Conservation (phyloP, 805 yeast species). For the Cyberlindnera lachancei region DNA sequence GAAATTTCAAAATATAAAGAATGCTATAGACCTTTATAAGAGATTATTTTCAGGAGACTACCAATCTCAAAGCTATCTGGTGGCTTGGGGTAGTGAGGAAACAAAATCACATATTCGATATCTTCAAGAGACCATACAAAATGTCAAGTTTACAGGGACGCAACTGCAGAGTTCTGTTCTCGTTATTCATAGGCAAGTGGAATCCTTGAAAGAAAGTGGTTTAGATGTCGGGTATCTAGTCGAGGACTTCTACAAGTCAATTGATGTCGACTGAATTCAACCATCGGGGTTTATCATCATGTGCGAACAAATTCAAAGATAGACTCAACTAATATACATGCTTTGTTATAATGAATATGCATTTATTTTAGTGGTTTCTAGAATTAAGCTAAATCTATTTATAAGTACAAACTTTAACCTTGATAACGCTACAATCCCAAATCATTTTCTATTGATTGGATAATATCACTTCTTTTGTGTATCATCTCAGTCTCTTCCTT, state of each 20-base stretch:
- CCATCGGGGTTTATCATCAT: no score
- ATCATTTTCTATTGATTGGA: conserved; percentile 9
- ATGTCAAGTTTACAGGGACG: conserved; percentile 45
- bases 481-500: conserved; percentile 11
- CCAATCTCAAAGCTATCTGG: conserved; percentile 47
- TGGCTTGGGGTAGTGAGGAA: conserved; percentile 26
- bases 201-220: conserved; percentile 56
- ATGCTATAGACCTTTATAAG: conserved; percentile 49
- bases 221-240: conserved; percentile 48
- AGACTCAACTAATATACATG: no score
- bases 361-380: conserved; percentile 1
- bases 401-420: no score
- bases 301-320: no score
- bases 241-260: conserved; percentile 19
- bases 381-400: no score
- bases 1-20: conserved; percentile 50
- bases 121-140: conserved; percentile 60
- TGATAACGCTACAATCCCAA: conserved; percentile 6
- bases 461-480: conserved; percentile 9
- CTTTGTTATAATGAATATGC: no score
- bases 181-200: conserved; percentile 49
- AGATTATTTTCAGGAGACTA: conserved; percentile 36
- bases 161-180: conserved; percentile 49
- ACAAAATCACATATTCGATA: conserved; percentile 45
- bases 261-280: conserved; percentile 13